phyloP scores from a whole-genome alignment of 1,284 basidiomycete genomes.

The Ustilago cynodontis region DNA sequence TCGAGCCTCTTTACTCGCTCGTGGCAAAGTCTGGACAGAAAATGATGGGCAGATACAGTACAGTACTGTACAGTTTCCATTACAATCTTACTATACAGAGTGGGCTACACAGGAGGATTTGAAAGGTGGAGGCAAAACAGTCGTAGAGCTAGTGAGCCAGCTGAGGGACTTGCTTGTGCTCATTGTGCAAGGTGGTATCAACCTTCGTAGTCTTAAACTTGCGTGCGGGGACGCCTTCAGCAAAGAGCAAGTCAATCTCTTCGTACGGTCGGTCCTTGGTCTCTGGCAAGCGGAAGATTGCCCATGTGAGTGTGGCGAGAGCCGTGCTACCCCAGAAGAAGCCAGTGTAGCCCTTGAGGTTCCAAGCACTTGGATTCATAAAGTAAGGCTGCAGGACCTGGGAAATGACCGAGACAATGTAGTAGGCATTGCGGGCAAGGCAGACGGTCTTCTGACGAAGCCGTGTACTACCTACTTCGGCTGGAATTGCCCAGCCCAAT shows the following conservation, averaged over 20 bases:
- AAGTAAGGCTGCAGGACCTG: slow-evolving; percentile 65
- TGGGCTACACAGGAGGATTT: too few relatives aligned
- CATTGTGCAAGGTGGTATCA: slow-evolving; percentile 9
- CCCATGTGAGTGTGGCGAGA: slow-evolving; percentile 69
- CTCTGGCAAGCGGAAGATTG: slow-evolving; percentile 69
- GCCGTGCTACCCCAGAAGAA: slow-evolving; percentile 71
- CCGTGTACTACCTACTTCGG: slow-evolving; percentile 72
- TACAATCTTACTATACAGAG: too few relatives aligned
- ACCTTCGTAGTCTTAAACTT: slow-evolving; percentile 67
- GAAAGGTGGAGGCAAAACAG: too few relatives aligned
- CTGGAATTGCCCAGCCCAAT: slow-evolving; percentile 71
- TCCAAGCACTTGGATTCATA: background rate
- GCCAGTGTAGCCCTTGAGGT: slow-evolving; percentile 70
- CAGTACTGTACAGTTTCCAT: too few relatives aligned
- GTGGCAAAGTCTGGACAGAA: too few relatives aligned
- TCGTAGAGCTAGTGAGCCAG: too few relatives aligned
- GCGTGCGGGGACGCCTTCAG: slow-evolving; percentile 62
- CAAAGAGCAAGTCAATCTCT: slow-evolving; percentile 71
- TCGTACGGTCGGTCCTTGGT: slow-evolving; percentile 71
- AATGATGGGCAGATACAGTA: too few relatives aligned
- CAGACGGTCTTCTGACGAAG: slow-evolving; percentile 73
- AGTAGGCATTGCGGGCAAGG: slow-evolving; percentile 72
- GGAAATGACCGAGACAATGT: slow-evolving; percentile 59
- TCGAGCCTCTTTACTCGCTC: too few relatives aligned
- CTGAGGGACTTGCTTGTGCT: too few relatives aligned